phyloP scores from a whole-genome alignment of 345 rosid species.

The Euphorbia lathyris region DNA sequence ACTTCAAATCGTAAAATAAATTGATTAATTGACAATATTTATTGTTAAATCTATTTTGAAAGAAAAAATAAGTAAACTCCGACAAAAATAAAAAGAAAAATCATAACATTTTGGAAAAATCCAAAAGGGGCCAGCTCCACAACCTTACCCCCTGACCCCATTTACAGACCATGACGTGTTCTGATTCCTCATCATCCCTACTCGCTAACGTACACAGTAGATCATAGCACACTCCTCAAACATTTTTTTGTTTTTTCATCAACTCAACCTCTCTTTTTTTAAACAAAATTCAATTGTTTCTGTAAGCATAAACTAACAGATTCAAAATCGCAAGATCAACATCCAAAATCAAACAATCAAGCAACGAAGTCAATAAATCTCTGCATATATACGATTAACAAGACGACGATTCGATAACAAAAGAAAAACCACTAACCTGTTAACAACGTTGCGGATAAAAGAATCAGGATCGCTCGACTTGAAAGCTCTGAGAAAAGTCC shows the following conservation, averaged over 20 bases:
- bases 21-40: too few relatives aligned
- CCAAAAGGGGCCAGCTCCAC: neutral
- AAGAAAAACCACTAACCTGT: slow-evolving; percentile 46
- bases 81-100: neutral
- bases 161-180: neutral
- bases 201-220: neutral
- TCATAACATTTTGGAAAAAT: too few relatives aligned
- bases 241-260: neutral
- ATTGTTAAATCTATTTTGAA: too few relatives aligned
- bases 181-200: neutral
- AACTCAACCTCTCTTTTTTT: neutral
- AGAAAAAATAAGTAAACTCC: too few relatives aligned
- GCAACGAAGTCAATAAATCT: too few relatives aligned
- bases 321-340: too few relatives aligned
- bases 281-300: too few relatives aligned
- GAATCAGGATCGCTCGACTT: slow-evolving; percentile 68
- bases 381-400: too few relatives aligned
- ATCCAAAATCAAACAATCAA: neutral
- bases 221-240: neutral
- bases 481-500: slow-evolving; percentile 80
- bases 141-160: neutral
- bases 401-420: too few relatives aligned
- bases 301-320: neutral
- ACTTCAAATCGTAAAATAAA: too few relatives aligned
- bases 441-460: slow-evolving; percentile 37